Base-by-base conservation (phyloP, 305 asterid species). In the Striga hermonthica region DNA sequence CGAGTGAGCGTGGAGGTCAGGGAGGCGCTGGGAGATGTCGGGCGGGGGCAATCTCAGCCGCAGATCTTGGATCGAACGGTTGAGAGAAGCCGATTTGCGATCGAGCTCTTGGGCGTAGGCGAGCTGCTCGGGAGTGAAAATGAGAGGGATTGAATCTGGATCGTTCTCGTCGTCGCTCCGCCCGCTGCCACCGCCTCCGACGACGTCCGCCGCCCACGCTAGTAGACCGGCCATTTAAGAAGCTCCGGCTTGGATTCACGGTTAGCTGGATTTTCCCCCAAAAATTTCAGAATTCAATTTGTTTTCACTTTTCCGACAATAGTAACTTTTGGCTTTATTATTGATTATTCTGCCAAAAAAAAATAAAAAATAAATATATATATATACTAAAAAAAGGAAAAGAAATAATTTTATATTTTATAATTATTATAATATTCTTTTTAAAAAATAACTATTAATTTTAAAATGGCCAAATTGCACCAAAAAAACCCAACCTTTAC, bases 201-300 rank as follows among this genome's bases (percentile, higher is more conserved):
- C 97, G 68, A 93, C 99, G 72, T 90, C 99, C 62, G 99, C 95
- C 71, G 99, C 99, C 99, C 99, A 93, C 10, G 97, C 95, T 49
- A 93, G 83, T 61, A 93, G 77, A 16, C 97, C 96, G 10, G 97
- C 97, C 99, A 93, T 92, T 45, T 40, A 55, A 31, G 53, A 62
- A 31, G 72, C 68, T 56, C 60, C 66, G 41, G 14, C 40, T 44
- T 52, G n/a, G 13, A 28, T 45, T 40, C 16, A 54, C 59, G 10
- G 38, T 9, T 54, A 28, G 31, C 38, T 8, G 11, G 57, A 14
- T 15, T 50, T 50, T 50, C 35, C 57, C 57, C 57, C 7, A 50
- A 15, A 47, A 47, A 45, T 9, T 45, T 9, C n/a, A n/a, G n/a
- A n/a, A n/a, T n/a, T n/a, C 50, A 44, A 44, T 44, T 8, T 9